Evolutionary conservation across 2,329 filamentous ascomycete genomes (phyloP), one percentile per base, ranked within the genome.

Genomic region (Aspergillus phoenicis): DNA sequence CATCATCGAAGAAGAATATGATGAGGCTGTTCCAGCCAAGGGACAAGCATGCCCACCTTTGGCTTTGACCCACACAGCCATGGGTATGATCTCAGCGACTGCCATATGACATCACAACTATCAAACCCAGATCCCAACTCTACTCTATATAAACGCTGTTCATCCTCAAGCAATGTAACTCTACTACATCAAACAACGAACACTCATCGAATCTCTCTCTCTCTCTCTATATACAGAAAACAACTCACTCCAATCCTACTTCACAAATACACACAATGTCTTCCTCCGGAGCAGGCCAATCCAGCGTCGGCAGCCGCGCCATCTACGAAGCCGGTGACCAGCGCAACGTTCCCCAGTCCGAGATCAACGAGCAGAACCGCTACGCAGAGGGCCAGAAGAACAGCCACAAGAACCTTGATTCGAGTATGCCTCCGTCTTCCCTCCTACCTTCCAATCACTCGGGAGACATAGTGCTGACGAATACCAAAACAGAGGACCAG

Each of bases 311-410:
- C 68, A 83, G 81, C 74, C 70, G 78, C 64, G 75, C 78, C 62
- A 79, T 91, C 74, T 93, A 95, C 79, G 89, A 93, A 79, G 88
- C 84, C 60, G 89, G 87, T 61, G 91, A 95, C 78, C 91, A 95
- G 82, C 84, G 85, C 70, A 91, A 87, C 74, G 74, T 78, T 63
- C 84, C 85, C 63, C 73, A 84, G 61, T 81, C 84, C 2, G 79
- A 84, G 63, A 66, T 81, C 56, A 71, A 78, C 48, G 81, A 86
- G 70, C 80, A 82, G 20, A 80, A 85, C 55, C 83, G 87, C 62
- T 95, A 86, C 80, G 80, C 93, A 63, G 89, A 94, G 80, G 91
- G 91, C 69, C 82, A 89, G 75, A 75, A 83, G 61, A 81, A 90
- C 75, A 89, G 88, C 56, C 91, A 96, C 77, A 75, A 83, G 63